Evolutionary conservation across 345 rosid genomes (phyloP), one percentile per base, ranked within the genome.

Genomic region (Alliaria petiolata): DNA sequence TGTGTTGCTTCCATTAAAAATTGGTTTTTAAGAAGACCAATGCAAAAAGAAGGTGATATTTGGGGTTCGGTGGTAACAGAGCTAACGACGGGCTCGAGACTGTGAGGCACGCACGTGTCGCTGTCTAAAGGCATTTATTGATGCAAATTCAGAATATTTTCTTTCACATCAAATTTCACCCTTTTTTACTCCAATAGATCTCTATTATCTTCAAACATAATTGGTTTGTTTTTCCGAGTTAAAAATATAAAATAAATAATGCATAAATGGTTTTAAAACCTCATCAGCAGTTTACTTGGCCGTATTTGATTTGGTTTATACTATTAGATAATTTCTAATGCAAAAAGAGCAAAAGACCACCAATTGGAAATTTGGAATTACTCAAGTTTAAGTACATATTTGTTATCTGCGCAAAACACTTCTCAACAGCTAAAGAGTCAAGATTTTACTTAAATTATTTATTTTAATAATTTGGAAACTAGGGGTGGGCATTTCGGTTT

Each of bases 61-160:
- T 65, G 60, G 49, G 70, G 44, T 72, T 56, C 45, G 45, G 53
- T 65, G 66, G 36, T 74, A 66, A 49, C 60, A 65, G 77, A 74
- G 72, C 67, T 65, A 17, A 57, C 72, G 72, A 49, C 67, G 66
- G 78, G 78, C 67, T 74, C 78, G 78, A 74, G 78, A 74, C 67
- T 15, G 39, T 17, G 47, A 74, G 28, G 78, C 78, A 74, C n/a
- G n/a, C n/a, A n/a, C 72, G 68, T 59, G 72, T 74, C 78, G 38
- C 46, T 67, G 78, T 74, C 62, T 44, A 74, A 39, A 65, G 61
- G 12, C 72, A 57, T 74, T 59, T 58, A 34, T 66, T 65, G 11
- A 65, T 65, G 25, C 57, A 53, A 65, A n/a, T 65, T 73, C 31
- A 46, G 7, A 47, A 35, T 60, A 35, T 69, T 69, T 56, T 49